phyloP scores from a whole-genome alignment of 768 basidiomycete species.

The Lactarius vividus region DNA sequence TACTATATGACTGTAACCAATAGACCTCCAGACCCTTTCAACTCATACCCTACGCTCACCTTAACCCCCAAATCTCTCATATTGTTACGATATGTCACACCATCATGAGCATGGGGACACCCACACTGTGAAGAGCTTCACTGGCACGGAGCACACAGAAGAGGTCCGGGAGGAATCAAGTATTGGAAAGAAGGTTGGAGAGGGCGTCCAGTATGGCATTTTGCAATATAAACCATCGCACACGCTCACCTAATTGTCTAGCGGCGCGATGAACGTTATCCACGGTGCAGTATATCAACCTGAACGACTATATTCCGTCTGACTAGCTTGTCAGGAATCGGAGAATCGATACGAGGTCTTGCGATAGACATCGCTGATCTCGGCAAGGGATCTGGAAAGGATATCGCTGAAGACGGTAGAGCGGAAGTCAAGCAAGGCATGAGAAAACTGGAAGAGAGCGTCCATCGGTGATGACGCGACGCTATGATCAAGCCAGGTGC shows the following conservation, averaged over 20 bases:
- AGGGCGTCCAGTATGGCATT: conserved; percentile 15
- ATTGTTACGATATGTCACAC: conserved; percentile 12
- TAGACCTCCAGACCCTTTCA: background rate
- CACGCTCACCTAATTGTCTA: background rate
- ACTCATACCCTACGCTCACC: background rate
- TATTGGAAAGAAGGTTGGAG: conserved; percentile 6
- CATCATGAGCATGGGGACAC: background rate
- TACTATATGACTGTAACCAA: background rate
- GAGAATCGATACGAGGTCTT: conserved; percentile 18
- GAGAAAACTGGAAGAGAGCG: background rate
- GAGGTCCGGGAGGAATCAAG: background rate
- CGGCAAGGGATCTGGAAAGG: conserved; percentile 15
- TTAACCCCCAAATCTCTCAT: background rate
- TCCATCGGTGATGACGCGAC: background rate
- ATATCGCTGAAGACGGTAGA: conserved; percentile 8
- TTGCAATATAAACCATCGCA: too few relatives aligned
- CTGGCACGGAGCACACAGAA: background rate
- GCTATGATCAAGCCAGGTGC: background rate
- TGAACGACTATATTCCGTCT: background rate
- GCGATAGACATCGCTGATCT: conserved; percentile 17
- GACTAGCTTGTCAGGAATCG: conserved; percentile 8
- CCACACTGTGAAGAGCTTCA: background rate
- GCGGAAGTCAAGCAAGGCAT: conserved; percentile 14
- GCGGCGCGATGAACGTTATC: conserved; percentile 8
- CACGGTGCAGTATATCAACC: conserved; percentile 5